These are phyloP conservation scores for Phytophthora nicotianae DNA, from an alignment of 352 stramenopile species.

Conservation along the genomic window DNA sequence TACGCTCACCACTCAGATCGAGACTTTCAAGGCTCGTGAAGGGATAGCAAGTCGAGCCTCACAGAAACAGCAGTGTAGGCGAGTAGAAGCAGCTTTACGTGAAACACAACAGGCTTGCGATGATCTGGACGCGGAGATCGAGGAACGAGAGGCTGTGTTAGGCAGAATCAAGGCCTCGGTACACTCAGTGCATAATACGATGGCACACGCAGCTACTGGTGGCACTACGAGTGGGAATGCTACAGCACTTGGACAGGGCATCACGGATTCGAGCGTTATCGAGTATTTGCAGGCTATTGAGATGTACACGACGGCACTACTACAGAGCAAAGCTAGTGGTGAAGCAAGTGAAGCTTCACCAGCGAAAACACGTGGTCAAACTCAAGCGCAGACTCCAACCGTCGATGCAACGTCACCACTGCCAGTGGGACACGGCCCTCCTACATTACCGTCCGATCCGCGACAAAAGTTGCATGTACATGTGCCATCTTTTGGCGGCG, in stretches of 20 bases:
- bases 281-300: conserved; percentile 83
- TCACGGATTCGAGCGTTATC: conserved; percentile 65
- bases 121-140: conserved; percentile 58
- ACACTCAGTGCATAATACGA: conserved; percentile 76
- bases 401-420: conserved; percentile 2
- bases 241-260: conserved; percentile 26
- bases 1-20: conserved; percentile 48
- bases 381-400: conserved; percentile 4
- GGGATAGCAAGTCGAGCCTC: conserved; percentile 61
- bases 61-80: conserved; percentile 61
- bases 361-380: conserved; percentile 13
- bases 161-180: conserved; percentile 68
- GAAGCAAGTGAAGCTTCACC: conserved; percentile 16
- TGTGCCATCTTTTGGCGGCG: conserved; percentile 57
- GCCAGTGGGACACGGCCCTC: conserved; percentile 54
- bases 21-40: conserved; percentile 72
- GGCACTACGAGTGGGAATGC: conserved; percentile 25
- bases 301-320: conserved; percentile 65
- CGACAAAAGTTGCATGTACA: conserved; percentile 62
- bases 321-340: conserved; percentile 44
- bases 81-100: conserved; percentile 44
- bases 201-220: conserved; percentile 58
- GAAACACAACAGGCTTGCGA: conserved; percentile 45
- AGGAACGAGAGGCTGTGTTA: conserved; percentile 59
- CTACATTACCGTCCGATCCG: conserved; percentile 57